These are phyloP conservation scores for Mallotus nudiflorus DNA, from an alignment of 345 rosid genomes.

Conservation along the genomic window DNA sequence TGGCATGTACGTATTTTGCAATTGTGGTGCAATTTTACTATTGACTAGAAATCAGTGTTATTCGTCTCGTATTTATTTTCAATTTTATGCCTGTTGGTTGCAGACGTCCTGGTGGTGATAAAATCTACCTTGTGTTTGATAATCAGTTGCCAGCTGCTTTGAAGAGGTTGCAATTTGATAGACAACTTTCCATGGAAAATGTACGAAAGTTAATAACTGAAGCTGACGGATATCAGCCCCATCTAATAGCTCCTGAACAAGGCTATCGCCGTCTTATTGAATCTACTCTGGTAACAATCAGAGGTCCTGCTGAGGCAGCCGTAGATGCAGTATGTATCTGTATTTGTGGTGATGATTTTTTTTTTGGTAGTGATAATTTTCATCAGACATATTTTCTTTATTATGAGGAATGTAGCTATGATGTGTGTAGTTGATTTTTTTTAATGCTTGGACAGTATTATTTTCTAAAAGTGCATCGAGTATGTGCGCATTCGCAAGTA, in stretches of 20 bases:
- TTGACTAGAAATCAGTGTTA: background rate
- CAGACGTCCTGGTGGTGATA: constrained; percentile 99
- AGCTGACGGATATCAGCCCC: constrained; percentile 99
- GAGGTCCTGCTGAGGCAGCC: constrained; percentile 97
- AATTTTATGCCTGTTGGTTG: constrained; percentile 17
- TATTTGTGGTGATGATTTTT: background rate
- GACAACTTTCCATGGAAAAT: constrained; percentile 84
- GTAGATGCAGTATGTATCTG: constrained; percentile 71
- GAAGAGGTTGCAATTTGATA: constrained; percentile 93
- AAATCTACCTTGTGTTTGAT: constrained; percentile 77
- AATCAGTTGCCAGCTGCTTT: constrained; percentile 85
- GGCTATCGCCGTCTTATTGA: constrained; percentile 97
- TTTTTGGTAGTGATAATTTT: background rate
- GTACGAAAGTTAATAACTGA: constrained; percentile 83
- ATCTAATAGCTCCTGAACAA: constrained; percentile 97
- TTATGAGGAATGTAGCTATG: background rate
- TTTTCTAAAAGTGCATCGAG: no score
- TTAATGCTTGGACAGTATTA: background rate
- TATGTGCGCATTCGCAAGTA: background rate
- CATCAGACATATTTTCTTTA: no score
- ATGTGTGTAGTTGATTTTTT: background rate
- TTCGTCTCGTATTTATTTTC: constrained; percentile 3
- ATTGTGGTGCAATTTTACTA: background rate
- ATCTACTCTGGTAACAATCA: constrained; percentile 70
- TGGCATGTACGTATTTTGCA: constrained; percentile 53